phyloP scores from a whole-genome alignment of 495 filamentous ascomycete species.

The Neurospora sp. region DNA sequence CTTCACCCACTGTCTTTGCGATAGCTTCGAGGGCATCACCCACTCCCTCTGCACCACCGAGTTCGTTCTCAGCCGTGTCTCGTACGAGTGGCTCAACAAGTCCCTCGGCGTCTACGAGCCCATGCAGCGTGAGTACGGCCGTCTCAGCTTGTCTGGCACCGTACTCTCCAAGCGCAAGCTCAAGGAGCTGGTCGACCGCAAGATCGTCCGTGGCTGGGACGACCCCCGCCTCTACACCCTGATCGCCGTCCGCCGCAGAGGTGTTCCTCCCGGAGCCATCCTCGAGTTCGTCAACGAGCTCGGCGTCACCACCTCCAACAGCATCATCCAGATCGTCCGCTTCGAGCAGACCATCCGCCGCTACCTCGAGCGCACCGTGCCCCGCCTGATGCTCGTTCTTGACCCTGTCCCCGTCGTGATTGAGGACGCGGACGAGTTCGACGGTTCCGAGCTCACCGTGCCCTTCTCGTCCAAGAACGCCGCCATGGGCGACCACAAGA shows the following conservation, averaged over 20 bases:
- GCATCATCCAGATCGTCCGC: conserved; percentile 58
- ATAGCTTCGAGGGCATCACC: conserved; percentile 79
- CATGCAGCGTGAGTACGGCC: conserved; percentile 71
- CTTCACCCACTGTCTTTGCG: conserved; percentile 82
- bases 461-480: conserved; percentile 71
- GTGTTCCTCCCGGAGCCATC: conserved; percentile 78
- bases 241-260: conserved; percentile 71
- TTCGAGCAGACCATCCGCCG: conserved; percentile 72
- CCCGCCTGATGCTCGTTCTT: conserved; percentile 75
- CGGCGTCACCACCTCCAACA: conserved; percentile 68
- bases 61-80: conserved; percentile 62
- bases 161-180: conserved; percentile 80
- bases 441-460: conserved; percentile 42
- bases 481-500: conserved; percentile 44
- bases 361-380: conserved; percentile 76
- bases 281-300: conserved; percentile 81
- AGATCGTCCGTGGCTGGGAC: conserved; percentile 73
- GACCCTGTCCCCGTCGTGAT: conserved; percentile 74
- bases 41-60: conserved; percentile 87
- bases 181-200: conserved; percentile 59
- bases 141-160: conserved; percentile 70
- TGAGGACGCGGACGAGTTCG: conserved; percentile 60
- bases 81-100: conserved; percentile 79
- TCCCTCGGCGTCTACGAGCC: conserved; percentile 68
- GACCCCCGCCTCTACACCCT: conserved; percentile 84